phyloP scores from a whole-genome alignment of 768 basidiomycete species.

The Termitomyces sp. region DNA sequence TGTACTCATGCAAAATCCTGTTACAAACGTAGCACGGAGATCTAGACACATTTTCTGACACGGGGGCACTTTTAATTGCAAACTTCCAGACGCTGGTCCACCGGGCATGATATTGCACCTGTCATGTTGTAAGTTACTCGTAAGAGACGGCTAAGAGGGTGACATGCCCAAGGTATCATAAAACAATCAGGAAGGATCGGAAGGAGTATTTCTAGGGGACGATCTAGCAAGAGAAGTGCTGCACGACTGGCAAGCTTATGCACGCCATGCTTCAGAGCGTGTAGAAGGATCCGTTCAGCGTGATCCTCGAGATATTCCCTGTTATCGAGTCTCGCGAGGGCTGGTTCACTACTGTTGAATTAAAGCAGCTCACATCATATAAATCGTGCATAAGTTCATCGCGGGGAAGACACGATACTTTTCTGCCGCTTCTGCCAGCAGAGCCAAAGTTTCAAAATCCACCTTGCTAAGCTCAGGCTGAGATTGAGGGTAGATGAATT shows the following conservation, averaged over 20 bases:
- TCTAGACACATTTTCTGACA: not conserved
- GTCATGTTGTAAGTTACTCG: not conserved
- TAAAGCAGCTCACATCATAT: conserved; percentile 11
- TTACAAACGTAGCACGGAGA: not conserved
- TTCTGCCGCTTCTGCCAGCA: conserved; percentile 20
- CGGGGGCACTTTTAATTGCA: not conserved
- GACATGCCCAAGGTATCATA: conserved; percentile 2
- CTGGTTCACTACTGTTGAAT: not conserved
- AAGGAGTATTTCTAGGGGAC: conserved; percentile 1
- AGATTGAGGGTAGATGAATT: conserved; percentile 10
- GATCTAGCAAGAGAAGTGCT: conserved; percentile 1
- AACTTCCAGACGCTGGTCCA: not conserved
- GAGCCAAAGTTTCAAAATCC: conserved; percentile 1
- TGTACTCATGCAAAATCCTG: not conserved
- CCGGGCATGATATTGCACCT: conserved; percentile 2
- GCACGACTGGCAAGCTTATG: not conserved
- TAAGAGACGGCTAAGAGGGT: not conserved
- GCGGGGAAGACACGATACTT: conserved; percentile 20
- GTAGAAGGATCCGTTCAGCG: conserved; percentile 3
- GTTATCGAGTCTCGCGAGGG: not conserved
- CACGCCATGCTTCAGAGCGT: conserved; percentile 2
- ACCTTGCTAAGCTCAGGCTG: conserved; percentile 6
- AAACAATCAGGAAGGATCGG: not conserved
- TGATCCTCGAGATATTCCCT: conserved; percentile 1
- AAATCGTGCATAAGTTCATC: conserved; percentile 16